Evolutionary conservation across 495 filamentous ascomycete genomes (phyloP), one percentile per base, ranked within the genome.

Genomic region (Cercophora samala): DNA sequence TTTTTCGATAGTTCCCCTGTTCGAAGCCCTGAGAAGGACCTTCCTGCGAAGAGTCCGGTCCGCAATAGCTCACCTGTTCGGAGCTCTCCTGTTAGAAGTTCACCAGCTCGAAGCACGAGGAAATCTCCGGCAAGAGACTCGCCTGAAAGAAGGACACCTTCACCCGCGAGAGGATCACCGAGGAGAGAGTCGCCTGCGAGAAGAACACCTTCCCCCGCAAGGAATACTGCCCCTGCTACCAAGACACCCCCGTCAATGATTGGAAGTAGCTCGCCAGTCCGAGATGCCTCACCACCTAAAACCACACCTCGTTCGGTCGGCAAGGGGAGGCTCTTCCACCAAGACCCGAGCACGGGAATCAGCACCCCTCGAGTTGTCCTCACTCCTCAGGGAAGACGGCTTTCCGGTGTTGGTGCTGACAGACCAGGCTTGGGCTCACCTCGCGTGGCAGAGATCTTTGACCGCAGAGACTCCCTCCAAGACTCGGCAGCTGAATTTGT

Each of bases 361-460:
- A 83, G 80, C 15, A 88, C 88, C 1, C 90, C 90, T 51, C 85
- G 81, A 19, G 84, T 91, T 65, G 78, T 91, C 21, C 72, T 91
- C 22, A 89, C 86, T 3, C 90, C 91, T 13, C 84, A 86, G 52
- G 81, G 72, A 23, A 78, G 85, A 21, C 84, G 86, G 54, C 87
- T 89, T 25, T 91, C 90, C 5, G 92, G 91, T 4, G 73, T 93
- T 66, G 92, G 91, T 13, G 87, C 88, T 69, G 91, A 93, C 69
- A 87, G 85, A 66, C 80, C 86, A 68, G 91, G 91, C 4, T 85
- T 95, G 61, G 92, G 92, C 22, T 96, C 92, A 4, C 92, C 92
- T 8, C 86, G 84, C 18, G 86, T 96, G 42, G 85, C 89, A 17
- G 89, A 86, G 23, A 83, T 93, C 24, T 84, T 95, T 42, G 90